Base-by-base conservation (phyloP, 2,329 filamentous ascomycete genomes). In the Seiridium unicorne region DNA sequence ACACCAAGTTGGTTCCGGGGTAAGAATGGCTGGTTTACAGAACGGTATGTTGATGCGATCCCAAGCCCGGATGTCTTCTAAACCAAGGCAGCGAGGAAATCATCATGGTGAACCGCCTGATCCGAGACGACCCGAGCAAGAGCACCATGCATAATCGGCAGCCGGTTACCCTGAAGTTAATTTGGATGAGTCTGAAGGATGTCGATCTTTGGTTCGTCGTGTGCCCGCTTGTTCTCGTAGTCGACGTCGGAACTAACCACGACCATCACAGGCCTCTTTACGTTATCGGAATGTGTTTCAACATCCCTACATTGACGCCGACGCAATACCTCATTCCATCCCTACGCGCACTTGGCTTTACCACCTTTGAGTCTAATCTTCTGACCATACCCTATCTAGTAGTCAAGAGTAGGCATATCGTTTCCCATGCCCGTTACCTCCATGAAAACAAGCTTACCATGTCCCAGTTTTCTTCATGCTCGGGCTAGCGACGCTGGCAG, bases 61-160 rank as follows among this genome's bases (percentile, higher is more conserved):
- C 32, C 8, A 51, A 54, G 3, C 60, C 6, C 8, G 36, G 36
- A 42, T 57, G 36, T 26, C 42, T 11, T 60, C 8, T 40, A 32
- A 32, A 26, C 32, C 42, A 65, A 7, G 38, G 3, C 18, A 70
- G 68, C 11, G 83, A 86, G 66, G 78, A 84, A 53, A 72, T 73
- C 35, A 87, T 87, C 54, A 77, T 87, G 18, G 84, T 87, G 5
- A 87, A 86, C 63, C 77, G 86, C 3, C 67, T 77, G 2, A 72
- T 78, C 6, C 78, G 85, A 26, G 55, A 58, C 26, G 55, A 58
- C 11, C 55, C 55, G 36, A 34, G 55, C n/a, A 58, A 58, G 13
- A 46, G 55, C 5, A 58, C 55, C 3, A 58, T 58, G 55, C 55
- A 58, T 34, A 58, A 58, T 32, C 55, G 55, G 26, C 46, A 58